Conservation (phyloP, 2,329 filamentous ascomycete genomes). For the Claviceps quebecensis region DNA sequence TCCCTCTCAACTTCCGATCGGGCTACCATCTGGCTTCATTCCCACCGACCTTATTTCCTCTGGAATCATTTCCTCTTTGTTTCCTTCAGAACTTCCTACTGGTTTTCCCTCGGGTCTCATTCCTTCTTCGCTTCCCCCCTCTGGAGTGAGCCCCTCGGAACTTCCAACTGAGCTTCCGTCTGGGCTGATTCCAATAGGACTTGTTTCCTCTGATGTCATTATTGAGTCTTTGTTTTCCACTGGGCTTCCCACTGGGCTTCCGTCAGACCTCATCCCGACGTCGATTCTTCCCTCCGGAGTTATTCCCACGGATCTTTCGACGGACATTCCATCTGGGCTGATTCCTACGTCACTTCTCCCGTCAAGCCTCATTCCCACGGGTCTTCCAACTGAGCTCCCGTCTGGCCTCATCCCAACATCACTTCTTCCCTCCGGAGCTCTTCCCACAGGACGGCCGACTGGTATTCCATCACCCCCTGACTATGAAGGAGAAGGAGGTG, state of each 20-base stretch:
- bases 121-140: neutral
- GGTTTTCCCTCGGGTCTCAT: neutral
- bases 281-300: no score
- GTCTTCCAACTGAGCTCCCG: neutral
- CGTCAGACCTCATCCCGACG: neutral
- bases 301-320: neutral
- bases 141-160: rapidly evolving
- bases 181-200: neutral
- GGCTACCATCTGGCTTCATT: no score
- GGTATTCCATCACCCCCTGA: no score
- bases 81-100: neutral
- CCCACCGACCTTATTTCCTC: no score
- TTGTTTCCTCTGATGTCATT: no score
- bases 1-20: no score
- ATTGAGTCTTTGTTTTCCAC: neutral
- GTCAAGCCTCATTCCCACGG: neutral
- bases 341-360: neutral
- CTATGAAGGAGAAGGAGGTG: no score
- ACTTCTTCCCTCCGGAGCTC: no score
- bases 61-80: neutral
- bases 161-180: neutral
- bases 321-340: neutral
- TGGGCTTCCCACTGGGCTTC: neutral
- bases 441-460: no score
- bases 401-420: neutral